A percentile compares a stretch with the other conserved stretches of the same genome.
These are phyloP conservation scores for Syncephalastrum sp. DNA, from an alignment of 371 early-diverging fungal species.

Conservation along the genomic window DNA sequence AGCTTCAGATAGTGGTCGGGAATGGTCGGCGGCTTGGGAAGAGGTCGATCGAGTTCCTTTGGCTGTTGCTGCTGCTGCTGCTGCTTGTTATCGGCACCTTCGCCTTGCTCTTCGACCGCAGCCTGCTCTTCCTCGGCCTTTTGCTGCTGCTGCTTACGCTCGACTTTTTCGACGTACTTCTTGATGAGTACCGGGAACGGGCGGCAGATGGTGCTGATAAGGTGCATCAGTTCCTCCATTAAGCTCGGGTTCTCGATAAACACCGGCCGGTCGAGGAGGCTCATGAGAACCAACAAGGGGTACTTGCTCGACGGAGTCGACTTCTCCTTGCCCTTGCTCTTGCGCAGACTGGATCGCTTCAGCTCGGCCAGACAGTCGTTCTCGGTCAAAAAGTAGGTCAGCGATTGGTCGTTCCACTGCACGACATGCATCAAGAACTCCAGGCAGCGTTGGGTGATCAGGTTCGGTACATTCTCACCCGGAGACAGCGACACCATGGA, in stretches of 20 bases:
- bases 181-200: conserved; percentile 64
- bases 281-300: conserved; percentile 84
- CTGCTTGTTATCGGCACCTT: conserved; percentile 2
- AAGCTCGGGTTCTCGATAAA: conserved; percentile 74
- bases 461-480: conserved; percentile 69
- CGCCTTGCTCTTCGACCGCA: conserved; percentile 5
- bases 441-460: conserved; percentile 85
- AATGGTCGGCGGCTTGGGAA: conserved; percentile 68
- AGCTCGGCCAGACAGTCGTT: conserved; percentile 60
- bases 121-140: conserved; percentile 19
- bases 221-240: conserved; percentile 88
- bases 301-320: conserved; percentile 61
- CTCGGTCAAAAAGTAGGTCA: conserved; percentile 74
- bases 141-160: conserved; percentile 34
- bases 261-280: conserved; percentile 79
- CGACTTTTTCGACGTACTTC: conserved; percentile 44
- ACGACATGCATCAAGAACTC: conserved; percentile 80
- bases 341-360: conserved; percentile 50
- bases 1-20: conserved; percentile 74
- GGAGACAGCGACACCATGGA: conserved; percentile 13
- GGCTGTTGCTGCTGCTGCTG: conserved; percentile 1
- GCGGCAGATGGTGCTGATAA: conserved; percentile 76
- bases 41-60: conserved; percentile 17
- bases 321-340: conserved; percentile 72
- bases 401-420: conserved; percentile 61